phyloP scores from a whole-genome alignment of 176 grass and related monocot species.

The Oryza officinalis region DNA sequence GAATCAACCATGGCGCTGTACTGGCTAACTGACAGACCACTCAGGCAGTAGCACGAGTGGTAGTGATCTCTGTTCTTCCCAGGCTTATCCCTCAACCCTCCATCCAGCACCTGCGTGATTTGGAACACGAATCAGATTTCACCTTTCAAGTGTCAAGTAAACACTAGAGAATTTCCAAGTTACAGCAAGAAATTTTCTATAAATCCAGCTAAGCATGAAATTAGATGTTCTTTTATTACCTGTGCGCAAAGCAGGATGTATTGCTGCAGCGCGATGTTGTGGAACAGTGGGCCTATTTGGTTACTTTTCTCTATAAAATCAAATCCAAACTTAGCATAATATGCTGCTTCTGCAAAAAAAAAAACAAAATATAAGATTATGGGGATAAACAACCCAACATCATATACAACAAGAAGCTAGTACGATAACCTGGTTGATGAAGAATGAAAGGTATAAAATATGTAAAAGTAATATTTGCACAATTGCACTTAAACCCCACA shows the following conservation, averaged over 20 bases:
- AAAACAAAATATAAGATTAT: slow-evolving; percentile 8
- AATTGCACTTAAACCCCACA: background rate
- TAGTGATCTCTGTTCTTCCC: slow-evolving; percentile 83
- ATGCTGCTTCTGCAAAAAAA: slow-evolving; percentile 45
- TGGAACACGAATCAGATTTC: background rate
- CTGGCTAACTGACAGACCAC: slow-evolving; percentile 78
- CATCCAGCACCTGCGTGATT: slow-evolving; percentile 65
- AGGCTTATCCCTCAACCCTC: slow-evolving; percentile 95
- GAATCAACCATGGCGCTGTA: slow-evolving; percentile 54
- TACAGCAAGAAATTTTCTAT: background rate
- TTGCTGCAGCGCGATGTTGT: slow-evolving; percentile 86
- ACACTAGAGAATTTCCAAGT: background rate
- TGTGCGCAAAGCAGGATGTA: slow-evolving; percentile 91
- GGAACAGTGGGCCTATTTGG: slow-evolving; percentile 71
- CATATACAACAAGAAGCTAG: background rate
- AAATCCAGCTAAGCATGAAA: background rate
- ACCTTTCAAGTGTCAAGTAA: background rate
- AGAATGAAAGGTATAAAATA: slow-evolving; percentile 4
- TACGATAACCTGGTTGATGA: background rate
- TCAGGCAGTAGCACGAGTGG: slow-evolving; percentile 94
- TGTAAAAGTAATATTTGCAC: background rate
- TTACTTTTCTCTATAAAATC: slow-evolving; percentile 56
- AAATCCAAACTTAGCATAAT: slow-evolving; percentile 66
- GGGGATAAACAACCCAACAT: background rate
- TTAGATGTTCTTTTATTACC: slow-evolving; percentile 43